Percentiles rank a stretch among this genome's conserved stretches.
Conservation (phyloP, 2,329 filamentous ascomycete species). For the Pezizomycotina sp. region DNA sequence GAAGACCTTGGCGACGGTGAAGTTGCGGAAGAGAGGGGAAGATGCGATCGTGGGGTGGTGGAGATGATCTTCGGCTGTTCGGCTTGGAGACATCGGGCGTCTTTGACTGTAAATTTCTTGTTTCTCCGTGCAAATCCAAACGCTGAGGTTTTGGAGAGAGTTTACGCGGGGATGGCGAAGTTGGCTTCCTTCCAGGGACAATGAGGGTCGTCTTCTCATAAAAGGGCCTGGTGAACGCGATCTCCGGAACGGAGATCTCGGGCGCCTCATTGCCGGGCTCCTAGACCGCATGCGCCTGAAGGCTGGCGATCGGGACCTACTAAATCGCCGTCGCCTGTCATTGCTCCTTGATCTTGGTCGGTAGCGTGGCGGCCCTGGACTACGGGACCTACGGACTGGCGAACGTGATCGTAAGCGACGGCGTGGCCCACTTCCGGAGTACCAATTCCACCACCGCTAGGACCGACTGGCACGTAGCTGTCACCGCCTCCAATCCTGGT, state of each 20-base stretch:
- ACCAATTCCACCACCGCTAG: too few species aligned
- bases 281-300: too few species aligned
- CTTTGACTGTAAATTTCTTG: slow-evolving; percentile 17
- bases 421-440: too few species aligned
- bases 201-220: slow-evolving; percentile 21
- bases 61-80: slow-evolving; percentile 20
- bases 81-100: slow-evolving; percentile 7
- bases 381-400: too few species aligned
- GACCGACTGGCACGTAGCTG: too few species aligned
- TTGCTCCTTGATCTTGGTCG: slow-evolving; percentile 3
- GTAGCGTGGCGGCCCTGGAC: slow-evolving; percentile 1
- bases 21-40: background rate
- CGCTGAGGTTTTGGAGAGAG: slow-evolving; percentile 12
- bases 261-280: slow-evolving; percentile 13
- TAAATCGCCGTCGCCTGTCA: too few species aligned
- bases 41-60: slow-evolving; percentile 1
- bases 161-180: slow-evolving; percentile 9
- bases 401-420: too few species aligned
- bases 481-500: too few species aligned
- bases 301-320: slow-evolving; percentile 10
- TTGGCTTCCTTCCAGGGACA: slow-evolving; percentile 14
- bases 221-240: slow-evolving; percentile 22
- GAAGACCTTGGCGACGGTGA: too few species aligned
- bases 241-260: slow-evolving; percentile 17
- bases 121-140: too few species aligned